Base-by-base conservation (phyloP, 2,329 filamentous ascomycete genomes). In the Colletotrichum zoysiae region DNA sequence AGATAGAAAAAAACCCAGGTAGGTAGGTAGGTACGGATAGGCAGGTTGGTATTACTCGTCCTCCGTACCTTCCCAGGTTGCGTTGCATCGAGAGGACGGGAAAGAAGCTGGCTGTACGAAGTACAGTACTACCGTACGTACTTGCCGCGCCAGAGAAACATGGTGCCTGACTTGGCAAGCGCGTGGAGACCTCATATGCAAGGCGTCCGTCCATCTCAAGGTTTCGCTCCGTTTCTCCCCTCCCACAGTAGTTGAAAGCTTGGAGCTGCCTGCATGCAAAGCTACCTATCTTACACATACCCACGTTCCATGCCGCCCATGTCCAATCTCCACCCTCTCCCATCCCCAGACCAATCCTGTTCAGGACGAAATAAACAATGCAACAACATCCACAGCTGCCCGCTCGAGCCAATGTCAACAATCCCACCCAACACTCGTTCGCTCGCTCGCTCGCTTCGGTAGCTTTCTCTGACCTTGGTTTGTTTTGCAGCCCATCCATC, bases 281-380 rank as follows among this genome's bases (percentile, higher is more conserved):
- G 30, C 30, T 30, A 30, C 30, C 30, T 30, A 30, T 3, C 30
- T 30, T 3, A 2, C 30, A 3, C 30, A 1, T 26, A 26, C 26
- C 26, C 4, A 30, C 46, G 44, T 46, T 46, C 44, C 44, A 23
- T 4, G 7, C n/a, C n/a, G 20, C 18, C 46, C 46, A n/a, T 62
- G 33, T 62, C 53, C 59, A 61, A 53, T 55, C 66, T 53, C 33
- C 55, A 33, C 59, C 23, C 35, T 26, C 35, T 20, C n/a, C 2
- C 16, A 46, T 30, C 40, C 16, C 40, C 38, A 40, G 38, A 46
- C 69, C 68, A 71, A 40, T 55, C 73, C 66, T 50, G 35, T 67
- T 74, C 58, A 18, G 60, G 70, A 35, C 40, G 23, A 38, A 70
- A 66, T 74, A 74, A 74, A 74, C 73, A 74, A 73, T 57, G 33